These are phyloP conservation scores for Schizochytrium sp. DNA, from an alignment of 108 stramenopile genomes.

Conservation along the genomic window DNA sequence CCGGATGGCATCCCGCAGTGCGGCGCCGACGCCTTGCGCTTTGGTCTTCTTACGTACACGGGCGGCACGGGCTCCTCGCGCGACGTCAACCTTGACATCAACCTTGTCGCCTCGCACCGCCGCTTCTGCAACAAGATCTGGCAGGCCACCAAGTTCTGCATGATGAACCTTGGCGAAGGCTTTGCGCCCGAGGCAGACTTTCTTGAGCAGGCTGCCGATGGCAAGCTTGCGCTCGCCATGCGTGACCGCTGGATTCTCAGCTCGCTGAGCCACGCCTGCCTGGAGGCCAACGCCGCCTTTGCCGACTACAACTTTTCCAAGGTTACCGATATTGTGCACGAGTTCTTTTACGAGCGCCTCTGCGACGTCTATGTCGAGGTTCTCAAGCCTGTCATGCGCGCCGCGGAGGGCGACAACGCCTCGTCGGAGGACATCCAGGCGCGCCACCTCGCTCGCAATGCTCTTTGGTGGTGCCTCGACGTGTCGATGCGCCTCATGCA, in stretches of 20 bases:
- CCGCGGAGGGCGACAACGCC: conserved; percentile 31
- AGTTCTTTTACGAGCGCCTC: conserved; percentile 86
- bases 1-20: conserved; percentile 97
- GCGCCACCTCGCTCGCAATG: conserved; percentile 48
- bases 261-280: conserved; percentile 65
- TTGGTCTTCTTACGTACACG: conserved; percentile 94
- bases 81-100: conserved; percentile 97
- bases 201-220: neutral
- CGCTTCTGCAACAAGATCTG: conserved; percentile 99
- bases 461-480: conserved; percentile 82
- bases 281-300: conserved; percentile 64
- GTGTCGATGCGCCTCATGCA: conserved; percentile 81
- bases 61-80: conserved; percentile 67
- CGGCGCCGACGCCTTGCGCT: conserved; percentile 93
- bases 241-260: conserved; percentile 86
- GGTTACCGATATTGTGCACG: conserved; percentile 69
- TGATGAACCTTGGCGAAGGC: conserved; percentile 47
- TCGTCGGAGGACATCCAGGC: conserved; percentile 53
- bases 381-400: conserved; percentile 87
- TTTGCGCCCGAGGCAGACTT: neutral
- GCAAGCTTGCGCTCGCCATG: conserved; percentile 44
- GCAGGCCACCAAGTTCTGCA: conserved; percentile 84
- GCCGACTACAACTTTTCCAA: conserved; percentile 74
- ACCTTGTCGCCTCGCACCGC: conserved; percentile 90
- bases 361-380: conserved; percentile 94